Base-by-base conservation (phyloP, 371 early-diverging fungal species). In the Basidiobolus meristosporus region DNA sequence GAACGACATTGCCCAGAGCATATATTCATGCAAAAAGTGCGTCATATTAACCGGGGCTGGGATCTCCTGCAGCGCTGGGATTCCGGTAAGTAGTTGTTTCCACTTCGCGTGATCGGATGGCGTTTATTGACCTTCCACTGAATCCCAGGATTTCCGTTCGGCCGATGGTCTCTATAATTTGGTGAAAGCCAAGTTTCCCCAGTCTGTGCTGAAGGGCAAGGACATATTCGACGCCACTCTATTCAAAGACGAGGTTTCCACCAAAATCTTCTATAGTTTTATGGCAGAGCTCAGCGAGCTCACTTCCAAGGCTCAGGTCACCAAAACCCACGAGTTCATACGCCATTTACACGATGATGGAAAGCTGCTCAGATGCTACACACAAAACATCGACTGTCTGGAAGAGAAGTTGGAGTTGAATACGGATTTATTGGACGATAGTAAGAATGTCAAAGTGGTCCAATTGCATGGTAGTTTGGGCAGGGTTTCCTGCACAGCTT, bases 311-410 rank as follows among this genome's bases (percentile, higher is more conserved):
- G 85, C 93, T 3, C 52, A 62, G 42, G 83, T 87, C 1, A 89
- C 98, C 1, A 60, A 65, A 2, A 84, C 90, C 2, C 99, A 99
- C 59, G 50, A 55, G 16, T 92, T 98, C 51, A 65, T 99, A 39
- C 70, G 70, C 23, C 46, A 61, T 33, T 53, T 97, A 14, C 65
- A 76, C 21, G 69, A 75, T 16, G 60, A 63, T 15, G 80, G 82
- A 28, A 69, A 74, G 43, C 56, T 91, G 26, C 50, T 80, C 14
- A 66, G 98, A 14, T 90, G 87, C 56, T 97, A 97, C 50, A 93
- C 96, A 36, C 98, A 97, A 60, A 97, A 97, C 57, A 95, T 97
- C 47, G 98, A 97, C 50, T 79, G 88, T 39, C 57, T 97, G n/a
- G 96, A 97, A 53, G 70, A 65, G 15, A 59, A 66, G n/a, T 43